These are phyloP conservation scores for Colletotrichum somersetense DNA, from an alignment of 2,329 filamentous ascomycete genomes.

Conservation along the genomic window DNA sequence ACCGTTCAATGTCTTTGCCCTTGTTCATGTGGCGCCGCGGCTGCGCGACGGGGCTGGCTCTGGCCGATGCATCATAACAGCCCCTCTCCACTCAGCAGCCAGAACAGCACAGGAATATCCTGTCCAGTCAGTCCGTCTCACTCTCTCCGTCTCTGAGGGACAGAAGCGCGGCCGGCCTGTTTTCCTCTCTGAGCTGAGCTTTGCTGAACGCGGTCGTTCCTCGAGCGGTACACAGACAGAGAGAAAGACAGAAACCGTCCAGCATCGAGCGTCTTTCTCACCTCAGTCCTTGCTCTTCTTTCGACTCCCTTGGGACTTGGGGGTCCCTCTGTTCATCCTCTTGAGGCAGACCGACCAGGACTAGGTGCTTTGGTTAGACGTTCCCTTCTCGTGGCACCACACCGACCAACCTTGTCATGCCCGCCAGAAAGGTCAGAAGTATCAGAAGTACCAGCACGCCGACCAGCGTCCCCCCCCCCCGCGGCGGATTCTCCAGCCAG, in stretches of 20 bases:
- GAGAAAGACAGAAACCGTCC: not conserved
- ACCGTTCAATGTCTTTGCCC: conserved; percentile 20
- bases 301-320: not conserved
- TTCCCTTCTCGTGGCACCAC: conserved; percentile 25
- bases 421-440: conserved; percentile 30
- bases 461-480: conserved; percentile 17
- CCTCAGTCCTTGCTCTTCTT: not conserved
- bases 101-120: not conserved
- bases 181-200: conserved; percentile 10
- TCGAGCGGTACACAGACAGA: not conserved
- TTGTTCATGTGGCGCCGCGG: conserved; percentile 34
- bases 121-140: conserved; percentile 6
- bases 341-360: conserved; percentile 11
- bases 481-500: conserved; percentile 28
- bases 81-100: conserved; percentile 10
- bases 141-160: conserved; percentile 4
- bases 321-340: not conserved
- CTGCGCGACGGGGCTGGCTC: conserved; percentile 18
- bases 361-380: conserved; percentile 20
- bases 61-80: conserved; percentile 19
- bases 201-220: not conserved
- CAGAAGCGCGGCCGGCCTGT: not conserved
- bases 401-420: conserved; percentile 27
- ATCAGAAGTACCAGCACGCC: conserved; percentile 18
- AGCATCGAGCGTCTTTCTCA: not conserved